Conservation (phyloP, 2,329 filamentous ascomycete species). For the Chrysoporthe austroafricana region DNA sequence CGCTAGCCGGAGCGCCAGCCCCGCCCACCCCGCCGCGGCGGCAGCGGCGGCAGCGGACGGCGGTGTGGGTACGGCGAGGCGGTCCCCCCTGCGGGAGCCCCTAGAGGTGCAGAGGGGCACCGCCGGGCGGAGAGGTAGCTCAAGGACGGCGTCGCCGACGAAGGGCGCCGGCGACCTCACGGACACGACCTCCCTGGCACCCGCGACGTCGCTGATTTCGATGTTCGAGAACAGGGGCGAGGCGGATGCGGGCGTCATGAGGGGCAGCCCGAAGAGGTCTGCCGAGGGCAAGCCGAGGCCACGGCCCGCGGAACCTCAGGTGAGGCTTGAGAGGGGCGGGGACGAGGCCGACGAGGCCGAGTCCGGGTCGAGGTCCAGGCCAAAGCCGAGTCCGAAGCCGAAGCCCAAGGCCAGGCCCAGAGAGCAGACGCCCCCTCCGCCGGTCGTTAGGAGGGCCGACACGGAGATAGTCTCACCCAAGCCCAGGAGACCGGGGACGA, state of each 20-base stretch:
- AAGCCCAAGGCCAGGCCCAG: slow-evolving; percentile 24
- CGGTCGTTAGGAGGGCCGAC: slow-evolving; percentile 27
- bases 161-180: slow-evolving; percentile 41
- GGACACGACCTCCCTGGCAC: slow-evolving; percentile 62
- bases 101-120: slow-evolving; percentile 17
- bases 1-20: slow-evolving; percentile 63
- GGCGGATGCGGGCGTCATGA: slow-evolving; percentile 38
- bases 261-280: slow-evolving; percentile 32
- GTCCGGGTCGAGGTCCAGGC: slow-evolving; percentile 7
- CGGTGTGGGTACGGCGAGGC: slow-evolving; percentile 26
- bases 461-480: slow-evolving; percentile 39
- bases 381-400: slow-evolving; percentile 36
- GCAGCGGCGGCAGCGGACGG: slow-evolving; percentile 14
- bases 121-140: slow-evolving; percentile 35
- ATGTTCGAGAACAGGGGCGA: slow-evolving; percentile 64
- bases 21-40: slow-evolving; percentile 44
- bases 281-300: slow-evolving; percentile 30
- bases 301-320: slow-evolving; percentile 36
- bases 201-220: slow-evolving; percentile 67
- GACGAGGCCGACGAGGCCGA: slow-evolving; percentile 17
- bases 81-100: slow-evolving; percentile 32
- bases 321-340: slow-evolving; percentile 34
- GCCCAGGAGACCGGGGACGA: slow-evolving; percentile 38
- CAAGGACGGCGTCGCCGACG: slow-evolving; percentile 36
- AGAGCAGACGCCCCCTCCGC: slow-evolving; percentile 30